Base-by-base conservation (phyloP, 2,329 filamentous ascomycete genomes). In the Pyrenochaeta sp. region DNA sequence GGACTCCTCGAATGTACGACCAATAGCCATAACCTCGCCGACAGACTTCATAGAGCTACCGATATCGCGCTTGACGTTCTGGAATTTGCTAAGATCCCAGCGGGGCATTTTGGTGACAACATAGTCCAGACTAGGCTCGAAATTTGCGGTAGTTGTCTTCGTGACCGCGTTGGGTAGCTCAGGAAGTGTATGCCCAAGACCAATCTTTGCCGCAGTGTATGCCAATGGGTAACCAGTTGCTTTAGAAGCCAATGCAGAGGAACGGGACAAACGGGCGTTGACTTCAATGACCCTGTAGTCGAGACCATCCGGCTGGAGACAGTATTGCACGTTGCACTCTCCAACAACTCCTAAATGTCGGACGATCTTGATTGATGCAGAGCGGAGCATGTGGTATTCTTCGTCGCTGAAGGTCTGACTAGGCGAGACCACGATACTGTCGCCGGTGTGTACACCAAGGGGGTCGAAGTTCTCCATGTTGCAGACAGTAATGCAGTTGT, bases 401-500 rank as follows among this genome's bases (percentile, higher is more conserved):
- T 98, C 95, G 69, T 99, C 95, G 72, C 91, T 96, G 71, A 99
- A 83, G 20, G 95, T 99, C 81, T 99, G 95, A 80, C 90, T 95
- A 44, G 95, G 95, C 35, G 95, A 95, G 56, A 98, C 94, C 60
- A 99, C 95, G 69, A 99, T 99, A 69, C 93, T 97, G 83, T 99
- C 95, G 80, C 95, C 95, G 41, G 95, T 99, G 79, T 99, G 95
- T 50, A 97, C 96, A 72, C 95, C 95, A 32, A 99, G 87, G 62
- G 95, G 95, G 73, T 98, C 95, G 70, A 98, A 98, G 84, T 98
- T 98, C 79, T 96, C 92, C 91, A 96, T 96, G 82, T 96, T 98
- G 84, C 94, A 98, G 67, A 98, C 94, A 3, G 94, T 98, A 72
- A 98, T 98, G 77, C 95, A 98, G 85, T 99, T 99, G 85, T 98